phyloP scores from a whole-genome alignment of 2,329 filamentous ascomycete genomes.

The Colletotrichum spinosum region DNA sequence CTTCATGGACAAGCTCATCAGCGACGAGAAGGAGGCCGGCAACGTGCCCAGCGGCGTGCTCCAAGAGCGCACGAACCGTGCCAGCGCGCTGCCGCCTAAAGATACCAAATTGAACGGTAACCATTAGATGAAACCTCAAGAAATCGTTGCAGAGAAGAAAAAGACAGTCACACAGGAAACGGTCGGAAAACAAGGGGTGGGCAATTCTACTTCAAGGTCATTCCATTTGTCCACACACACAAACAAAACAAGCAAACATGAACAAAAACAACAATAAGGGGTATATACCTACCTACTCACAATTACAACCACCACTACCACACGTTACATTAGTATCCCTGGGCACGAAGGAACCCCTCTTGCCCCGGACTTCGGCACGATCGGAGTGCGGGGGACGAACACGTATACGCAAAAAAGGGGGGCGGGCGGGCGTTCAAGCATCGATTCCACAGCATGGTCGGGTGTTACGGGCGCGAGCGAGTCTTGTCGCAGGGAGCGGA shows the following conservation, averaged over 20 bases:
- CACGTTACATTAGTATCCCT: constrained; percentile 1
- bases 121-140: constrained; percentile 32
- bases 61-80: constrained; percentile 49
- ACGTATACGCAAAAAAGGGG: not conserved
- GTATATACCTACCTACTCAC: too few species aligned
- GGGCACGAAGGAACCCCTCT: constrained; percentile 2
- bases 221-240: constrained; percentile 15
- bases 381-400: too few species aligned
- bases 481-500: constrained; percentile 18
- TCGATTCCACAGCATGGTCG: constrained; percentile 28
- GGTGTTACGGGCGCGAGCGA: constrained; percentile 33
- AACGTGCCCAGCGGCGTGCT: constrained; percentile 46
- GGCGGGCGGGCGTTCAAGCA: constrained; percentile 21
- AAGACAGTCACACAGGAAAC: constrained; percentile 5
- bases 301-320: not conserved
- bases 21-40: constrained; percentile 48
- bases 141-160: not conserved
- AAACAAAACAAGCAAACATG: not conserved
- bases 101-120: constrained; percentile 50
- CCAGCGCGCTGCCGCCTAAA: constrained; percentile 48
- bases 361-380: not conserved
- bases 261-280: too few species aligned
- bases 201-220: not conserved
- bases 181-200: not conserved
- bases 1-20: constrained; percentile 92